phyloP scores from a whole-genome alignment of 2,329 filamentous ascomycete species.

The Neurospora crassa region DNA sequence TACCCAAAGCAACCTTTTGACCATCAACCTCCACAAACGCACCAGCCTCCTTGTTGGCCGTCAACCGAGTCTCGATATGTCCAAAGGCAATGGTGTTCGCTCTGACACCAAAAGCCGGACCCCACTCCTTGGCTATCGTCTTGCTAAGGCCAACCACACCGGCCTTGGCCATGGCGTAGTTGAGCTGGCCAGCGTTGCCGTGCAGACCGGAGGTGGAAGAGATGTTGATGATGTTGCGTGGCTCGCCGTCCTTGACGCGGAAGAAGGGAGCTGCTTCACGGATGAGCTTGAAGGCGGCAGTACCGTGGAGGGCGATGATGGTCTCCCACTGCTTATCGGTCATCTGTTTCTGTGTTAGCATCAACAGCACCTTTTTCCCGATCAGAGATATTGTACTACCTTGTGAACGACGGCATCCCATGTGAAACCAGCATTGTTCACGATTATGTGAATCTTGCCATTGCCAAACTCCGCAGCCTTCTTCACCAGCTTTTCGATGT shows the following conservation, averaged over 20 bases:
- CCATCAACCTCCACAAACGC: slow-evolving; percentile 72
- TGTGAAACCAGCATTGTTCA: slow-evolving; percentile 87
- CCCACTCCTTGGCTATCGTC: slow-evolving; percentile 90
- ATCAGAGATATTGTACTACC: slow-evolving; percentile 7
- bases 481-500: slow-evolving; percentile 63
- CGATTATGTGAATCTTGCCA: slow-evolving; percentile 83
- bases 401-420: slow-evolving; percentile 93
- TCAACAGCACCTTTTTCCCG: background rate
- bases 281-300: slow-evolving; percentile 76
- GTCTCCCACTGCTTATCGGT: slow-evolving; percentile 87
- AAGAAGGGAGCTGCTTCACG: slow-evolving; percentile 78
- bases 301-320: slow-evolving; percentile 74
- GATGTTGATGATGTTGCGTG: slow-evolving; percentile 74
- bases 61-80: slow-evolving; percentile 69
- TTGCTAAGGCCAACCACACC: slow-evolving; percentile 77
- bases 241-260: slow-evolving; percentile 73
- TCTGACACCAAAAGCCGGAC: slow-evolving; percentile 70
- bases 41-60: slow-evolving; percentile 75
- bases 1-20: slow-evolving; percentile 64
- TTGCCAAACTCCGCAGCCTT: slow-evolving; percentile 69
- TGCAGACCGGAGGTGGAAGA: slow-evolving; percentile 72
- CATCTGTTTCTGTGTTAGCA: slow-evolving; percentile 38
- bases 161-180: slow-evolving; percentile 80
- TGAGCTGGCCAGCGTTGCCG: slow-evolving; percentile 85
- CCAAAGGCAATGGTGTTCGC: slow-evolving; percentile 81